Conservation (phyloP, 2,329 filamentous ascomycete genomes). For the Penicillium sp. region DNA sequence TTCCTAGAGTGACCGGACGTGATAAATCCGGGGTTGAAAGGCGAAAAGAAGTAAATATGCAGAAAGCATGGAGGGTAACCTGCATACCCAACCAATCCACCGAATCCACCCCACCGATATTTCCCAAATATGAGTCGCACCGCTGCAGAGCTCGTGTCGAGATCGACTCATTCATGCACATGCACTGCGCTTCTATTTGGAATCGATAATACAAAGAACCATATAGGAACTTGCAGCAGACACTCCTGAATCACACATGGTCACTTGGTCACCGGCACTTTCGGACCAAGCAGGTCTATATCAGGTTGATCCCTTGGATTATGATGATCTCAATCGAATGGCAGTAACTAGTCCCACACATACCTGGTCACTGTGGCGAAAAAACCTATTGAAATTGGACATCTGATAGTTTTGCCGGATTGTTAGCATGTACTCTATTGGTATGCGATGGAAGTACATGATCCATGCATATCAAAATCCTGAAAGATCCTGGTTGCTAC, state of each 20-base stretch:
- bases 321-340: not conserved
- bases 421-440: not conserved
- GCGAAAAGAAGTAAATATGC: not conserved
- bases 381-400: not conserved
- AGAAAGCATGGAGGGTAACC: not conserved
- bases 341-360: not conserved
- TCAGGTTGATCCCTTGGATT: not conserved
- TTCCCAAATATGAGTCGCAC: not conserved
- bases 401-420: not conserved
- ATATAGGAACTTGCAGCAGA: slow-evolving; percentile 6
- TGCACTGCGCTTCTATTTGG: not conserved
- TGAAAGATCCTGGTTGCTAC: not conserved
- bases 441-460: not conserved
- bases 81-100: not conserved
- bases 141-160: not conserved
- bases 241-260: slow-evolving; percentile 11
- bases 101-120: not conserved
- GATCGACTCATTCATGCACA: not conserved
- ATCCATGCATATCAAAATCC: not conserved
- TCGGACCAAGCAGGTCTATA: not conserved
- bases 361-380: not conserved
- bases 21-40: slow-evolving; percentile 3
- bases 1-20: slow-evolving; percentile 6
- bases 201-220: slow-evolving; percentile 10
- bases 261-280: not conserved